Evolutionary conservation across 2,329 filamentous ascomycete genomes (phyloP), one percentile per base, ranked within the genome.

Genomic region (Gaeumannomyces sp.): DNA sequence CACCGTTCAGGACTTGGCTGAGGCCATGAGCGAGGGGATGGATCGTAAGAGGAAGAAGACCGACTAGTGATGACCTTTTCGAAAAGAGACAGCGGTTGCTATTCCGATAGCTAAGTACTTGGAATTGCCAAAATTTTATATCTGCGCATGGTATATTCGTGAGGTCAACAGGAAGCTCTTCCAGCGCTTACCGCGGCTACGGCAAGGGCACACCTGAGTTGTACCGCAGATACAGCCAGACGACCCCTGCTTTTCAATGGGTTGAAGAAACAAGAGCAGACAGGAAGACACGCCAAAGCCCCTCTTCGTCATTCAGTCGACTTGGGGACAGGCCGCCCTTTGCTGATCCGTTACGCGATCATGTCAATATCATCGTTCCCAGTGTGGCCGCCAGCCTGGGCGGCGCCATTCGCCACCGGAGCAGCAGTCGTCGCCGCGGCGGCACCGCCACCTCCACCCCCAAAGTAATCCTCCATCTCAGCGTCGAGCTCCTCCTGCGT

Each of bases 391-490:
- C 76, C 78, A 25, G 72, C 67, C 14, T 35, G 35, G 38, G 33
- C 60, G 29, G 60, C 16, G 22, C 45, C 50, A n/a, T 45, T n/a
- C 38, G 61, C 70, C 35, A 64, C 66, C 35, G 70, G 70, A 28
- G 71, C 66, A 16, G 72, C 72, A 65, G 77, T 70, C 33, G 75
- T 73, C 13, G 73, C 70, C 25, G 73, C 72, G n/a, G 72, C 75
- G 63, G 73, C 76, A 61, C 77, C 73, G 60, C 71, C 75, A 65
- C 71, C 73, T 53, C 76, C 75, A 31, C 78, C 79, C 35, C 84
- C 88, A 81, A 92, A 97, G 76, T 97, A 97, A 73, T 97, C 92
- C 35, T 89, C 92, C 93, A 97, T 97, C 78, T 97, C 93, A n/a
- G 91, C 92, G 75, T 97, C 93, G 57, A 97, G 81, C 74, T 97